These are phyloP conservation scores for Rhizoctonia solani DNA, from an alignment of 1,284 basidiomycete genomes.

Conservation along the genomic window DNA sequence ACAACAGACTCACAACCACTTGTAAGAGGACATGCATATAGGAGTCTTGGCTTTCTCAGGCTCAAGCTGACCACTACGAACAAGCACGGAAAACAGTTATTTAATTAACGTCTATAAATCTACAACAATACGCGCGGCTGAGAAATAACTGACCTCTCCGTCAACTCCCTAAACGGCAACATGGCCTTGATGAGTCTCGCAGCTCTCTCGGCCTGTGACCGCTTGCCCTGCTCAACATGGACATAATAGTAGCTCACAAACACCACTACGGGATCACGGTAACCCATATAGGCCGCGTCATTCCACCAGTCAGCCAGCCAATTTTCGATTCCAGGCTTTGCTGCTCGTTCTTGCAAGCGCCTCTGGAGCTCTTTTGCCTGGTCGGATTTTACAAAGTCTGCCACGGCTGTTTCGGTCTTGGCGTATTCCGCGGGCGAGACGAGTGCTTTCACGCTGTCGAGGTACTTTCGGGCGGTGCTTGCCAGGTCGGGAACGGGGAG, in stretches of 20 bases:
- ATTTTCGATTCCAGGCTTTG: constrained; percentile 58
- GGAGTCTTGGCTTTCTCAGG: constrained; percentile 87
- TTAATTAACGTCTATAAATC: constrained; percentile 5
- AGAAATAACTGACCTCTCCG: constrained; percentile 66
- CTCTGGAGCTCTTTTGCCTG: constrained; percentile 78
- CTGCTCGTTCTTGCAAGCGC: constrained; percentile 75
- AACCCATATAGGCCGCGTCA: constrained; percentile 84
- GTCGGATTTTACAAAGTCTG: constrained; percentile 72
- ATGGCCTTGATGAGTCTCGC: constrained; percentile 82
- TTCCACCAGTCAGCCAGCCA: constrained; percentile 99
- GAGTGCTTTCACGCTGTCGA: constrained; percentile 79
- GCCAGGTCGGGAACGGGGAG: constrained; percentile 84
- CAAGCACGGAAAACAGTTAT: not conserved
- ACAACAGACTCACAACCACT: constrained; percentile 70
- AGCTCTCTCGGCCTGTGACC: constrained; percentile 67
- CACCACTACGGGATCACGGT: constrained; percentile 89
- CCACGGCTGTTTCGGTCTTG: constrained; percentile 62
- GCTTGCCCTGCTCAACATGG: constrained; percentile 70
- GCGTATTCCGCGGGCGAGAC: constrained; percentile 66
- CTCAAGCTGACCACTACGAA: constrained; percentile 79
- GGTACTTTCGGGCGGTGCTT: constrained; percentile 83
- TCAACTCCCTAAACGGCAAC: constrained; percentile 78
- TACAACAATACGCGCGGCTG: constrained; percentile 17
- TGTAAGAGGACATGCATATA: constrained; percentile 94
- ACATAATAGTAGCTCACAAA: constrained; percentile 96